Conservation (phyloP, 345 rosid species). For the Boechera retrofracta region DNA sequence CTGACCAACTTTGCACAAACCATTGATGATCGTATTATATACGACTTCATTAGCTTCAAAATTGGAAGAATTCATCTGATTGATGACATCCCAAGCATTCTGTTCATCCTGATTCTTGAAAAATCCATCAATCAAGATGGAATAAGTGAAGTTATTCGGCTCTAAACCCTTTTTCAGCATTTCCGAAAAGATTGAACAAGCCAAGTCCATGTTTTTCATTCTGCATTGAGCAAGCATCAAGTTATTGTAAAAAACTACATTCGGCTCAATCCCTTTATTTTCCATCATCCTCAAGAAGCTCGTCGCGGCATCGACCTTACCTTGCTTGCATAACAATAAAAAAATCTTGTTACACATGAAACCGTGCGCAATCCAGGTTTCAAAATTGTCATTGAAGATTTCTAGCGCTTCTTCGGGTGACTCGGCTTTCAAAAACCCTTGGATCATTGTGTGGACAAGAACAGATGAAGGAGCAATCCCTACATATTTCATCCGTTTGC, state of each 20-base stretch:
- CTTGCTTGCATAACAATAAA: constrained; percentile 54
- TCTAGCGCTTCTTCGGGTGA: constrained; percentile 52
- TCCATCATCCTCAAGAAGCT: constrained; percentile 65
- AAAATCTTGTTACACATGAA: constrained; percentile 57
- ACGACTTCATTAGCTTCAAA: constrained; percentile 61
- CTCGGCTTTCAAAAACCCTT: constrained; percentile 53
- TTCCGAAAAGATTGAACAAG: constrained; percentile 46
- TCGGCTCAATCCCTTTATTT: constrained; percentile 49
- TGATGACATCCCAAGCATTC: constrained; percentile 55
- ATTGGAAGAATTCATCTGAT: constrained; percentile 54
- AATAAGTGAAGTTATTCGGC: constrained; percentile 62
- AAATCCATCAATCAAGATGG: constrained; percentile 67
- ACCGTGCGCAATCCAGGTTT: constrained; percentile 51
- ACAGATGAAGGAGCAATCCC: constrained; percentile 56
- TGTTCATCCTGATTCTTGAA: constrained; percentile 56
- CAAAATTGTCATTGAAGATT: constrained; percentile 57
- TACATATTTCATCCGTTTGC: constrained; percentile 54
- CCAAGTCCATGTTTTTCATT: constrained; percentile 55
- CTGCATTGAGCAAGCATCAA: constrained; percentile 66
- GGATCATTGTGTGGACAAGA: constrained; percentile 58
- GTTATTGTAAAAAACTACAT: constrained; percentile 63
- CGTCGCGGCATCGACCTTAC: constrained; percentile 58
- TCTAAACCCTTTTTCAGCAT: constrained; percentile 55
- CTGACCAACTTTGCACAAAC: constrained; percentile 64
- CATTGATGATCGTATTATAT: constrained; percentile 60